Conservation (phyloP, 371 early-diverging fungal species). For the Mucor velutinosus region DNA sequence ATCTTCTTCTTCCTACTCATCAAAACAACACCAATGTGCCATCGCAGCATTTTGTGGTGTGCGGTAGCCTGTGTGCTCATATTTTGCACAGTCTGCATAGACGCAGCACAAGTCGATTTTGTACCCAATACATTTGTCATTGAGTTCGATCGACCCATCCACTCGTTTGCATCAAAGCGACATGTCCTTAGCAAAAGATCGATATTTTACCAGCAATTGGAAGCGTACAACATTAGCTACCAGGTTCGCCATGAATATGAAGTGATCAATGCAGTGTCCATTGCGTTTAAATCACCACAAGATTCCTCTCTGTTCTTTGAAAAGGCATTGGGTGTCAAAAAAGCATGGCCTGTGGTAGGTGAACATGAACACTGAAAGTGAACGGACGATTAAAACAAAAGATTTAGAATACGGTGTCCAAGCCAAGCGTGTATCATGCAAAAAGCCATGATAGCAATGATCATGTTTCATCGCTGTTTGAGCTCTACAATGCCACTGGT, state of each 20-base stretch:
- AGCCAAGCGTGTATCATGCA: conserved; percentile 13
- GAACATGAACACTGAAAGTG: not conserved
- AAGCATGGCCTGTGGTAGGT: conserved; percentile 50
- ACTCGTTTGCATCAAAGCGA: conserved; percentile 11
- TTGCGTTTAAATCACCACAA: conserved; percentile 27
- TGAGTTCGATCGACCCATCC: conserved; percentile 26
- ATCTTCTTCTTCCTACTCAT: no score
- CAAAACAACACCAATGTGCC: no score
- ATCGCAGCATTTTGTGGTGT: no score
- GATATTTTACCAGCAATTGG: conserved; percentile 27
- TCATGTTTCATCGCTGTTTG: conserved; percentile 24
- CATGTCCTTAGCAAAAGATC: conserved; percentile 16
- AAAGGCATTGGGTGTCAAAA: conserved; percentile 28
- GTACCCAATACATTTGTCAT: conserved; percentile 35
- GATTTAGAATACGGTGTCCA: conserved; percentile 16
- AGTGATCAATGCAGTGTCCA: conserved; percentile 43
- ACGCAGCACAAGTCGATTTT: not conserved
- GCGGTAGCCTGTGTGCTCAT: not conserved
- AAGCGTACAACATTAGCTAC: conserved; percentile 30
- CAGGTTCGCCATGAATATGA: conserved; percentile 40
- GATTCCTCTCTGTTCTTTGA: conserved; percentile 32
- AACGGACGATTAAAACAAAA: not conserved
- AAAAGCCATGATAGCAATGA: not conserved
- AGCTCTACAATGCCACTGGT: conserved; percentile 38
- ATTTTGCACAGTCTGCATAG: not conserved